phyloP scores from a whole-genome alignment of 352 stramenopile species.

The Phytophthora aleatoria region DNA sequence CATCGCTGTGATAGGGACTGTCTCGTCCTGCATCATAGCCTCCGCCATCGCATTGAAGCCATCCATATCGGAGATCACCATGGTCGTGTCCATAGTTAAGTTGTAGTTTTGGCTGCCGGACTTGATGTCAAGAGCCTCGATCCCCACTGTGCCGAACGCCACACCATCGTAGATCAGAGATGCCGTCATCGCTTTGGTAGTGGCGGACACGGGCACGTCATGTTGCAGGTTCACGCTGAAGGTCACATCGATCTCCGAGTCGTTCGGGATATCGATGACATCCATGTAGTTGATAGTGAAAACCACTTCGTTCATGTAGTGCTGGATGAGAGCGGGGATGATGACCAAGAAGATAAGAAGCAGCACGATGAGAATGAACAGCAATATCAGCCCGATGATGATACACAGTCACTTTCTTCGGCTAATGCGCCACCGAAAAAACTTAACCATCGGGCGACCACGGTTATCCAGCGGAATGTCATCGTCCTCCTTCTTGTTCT shows the following conservation, averaged over 20 bases:
- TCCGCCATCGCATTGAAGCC: constrained; percentile 52
- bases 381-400: too few species aligned
- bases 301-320: too few species aligned
- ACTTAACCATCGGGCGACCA: too few species aligned
- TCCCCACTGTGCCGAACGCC: not conserved
- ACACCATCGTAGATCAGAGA: constrained; percentile 46
- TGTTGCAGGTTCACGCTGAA: constrained; percentile 66
- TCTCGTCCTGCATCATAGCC: constrained; percentile 41
- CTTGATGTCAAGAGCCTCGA: too few species aligned
- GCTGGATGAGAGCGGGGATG: too few species aligned
- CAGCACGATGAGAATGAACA: too few species aligned
- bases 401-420: too few species aligned
- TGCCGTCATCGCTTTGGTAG: constrained; percentile 45
- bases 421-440: too few species aligned
- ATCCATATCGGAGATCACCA: constrained; percentile 44
- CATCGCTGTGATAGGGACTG: constrained; percentile 15
- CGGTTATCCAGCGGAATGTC: too few species aligned
- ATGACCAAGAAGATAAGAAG: too few species aligned
- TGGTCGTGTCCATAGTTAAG: constrained; percentile 43
- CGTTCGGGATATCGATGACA: constrained; percentile 10
- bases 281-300: too few species aligned
- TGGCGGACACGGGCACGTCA: constrained; percentile 40
- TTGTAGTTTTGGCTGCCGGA: constrained; percentile 51
- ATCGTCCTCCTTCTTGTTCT: too few species aligned
- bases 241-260: constrained; percentile 47